Evolutionary conservation across 1,284 basidiomycete genomes (phyloP).

Genomic region (Trichosporon ovoides): DNA sequence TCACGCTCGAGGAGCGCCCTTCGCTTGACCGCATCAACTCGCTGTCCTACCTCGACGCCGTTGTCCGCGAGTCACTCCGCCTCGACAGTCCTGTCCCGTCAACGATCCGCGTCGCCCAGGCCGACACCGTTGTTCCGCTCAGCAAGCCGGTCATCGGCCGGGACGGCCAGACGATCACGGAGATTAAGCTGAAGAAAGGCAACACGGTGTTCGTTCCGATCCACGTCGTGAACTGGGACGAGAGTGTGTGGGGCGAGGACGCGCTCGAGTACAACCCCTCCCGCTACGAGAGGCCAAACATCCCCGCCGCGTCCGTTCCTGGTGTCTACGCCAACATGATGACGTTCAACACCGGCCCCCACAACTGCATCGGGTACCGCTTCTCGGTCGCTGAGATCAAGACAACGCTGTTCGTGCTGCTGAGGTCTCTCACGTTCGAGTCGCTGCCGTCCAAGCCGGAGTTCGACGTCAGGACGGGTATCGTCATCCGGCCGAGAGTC

Average conservation of each 20-base stretch:
- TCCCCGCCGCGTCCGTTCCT: slow-evolving; percentile 51
- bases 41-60: slow-evolving; percentile 54
- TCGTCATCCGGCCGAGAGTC: slow-evolving; percentile 44
- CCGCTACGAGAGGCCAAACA: slow-evolving; percentile 48
- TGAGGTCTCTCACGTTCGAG: slow-evolving; percentile 58
- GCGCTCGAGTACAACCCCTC: slow-evolving; percentile 62
- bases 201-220: not conserved
- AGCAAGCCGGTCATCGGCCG: slow-evolving; percentile 35
- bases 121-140: slow-evolving; percentile 60
- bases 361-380: slow-evolving; percentile 66
- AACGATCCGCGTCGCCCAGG: slow-evolving; percentile 58
- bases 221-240: slow-evolving; percentile 56
- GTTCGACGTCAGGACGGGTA: slow-evolving; percentile 32
- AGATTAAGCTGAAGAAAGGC: slow-evolving; percentile 24
- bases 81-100: slow-evolving; percentile 59
- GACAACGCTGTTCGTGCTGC: slow-evolving; percentile 57
- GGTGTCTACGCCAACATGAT: slow-evolving; percentile 61
- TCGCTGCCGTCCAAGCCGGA: slow-evolving; percentile 44
- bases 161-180: slow-evolving; percentile 38
- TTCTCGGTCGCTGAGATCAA: slow-evolving; percentile 66
- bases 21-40: slow-evolving; percentile 10
- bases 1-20: slow-evolving; percentile 36
- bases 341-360: slow-evolving; percentile 62
- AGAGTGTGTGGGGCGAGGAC: slow-evolving; percentile 61
- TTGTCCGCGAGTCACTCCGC: slow-evolving; percentile 61